Evolutionary conservation across 1,284 basidiomycete species (phyloP), one percentile per base, ranked within the genome.

Genomic region (Tremellales sp.): DNA sequence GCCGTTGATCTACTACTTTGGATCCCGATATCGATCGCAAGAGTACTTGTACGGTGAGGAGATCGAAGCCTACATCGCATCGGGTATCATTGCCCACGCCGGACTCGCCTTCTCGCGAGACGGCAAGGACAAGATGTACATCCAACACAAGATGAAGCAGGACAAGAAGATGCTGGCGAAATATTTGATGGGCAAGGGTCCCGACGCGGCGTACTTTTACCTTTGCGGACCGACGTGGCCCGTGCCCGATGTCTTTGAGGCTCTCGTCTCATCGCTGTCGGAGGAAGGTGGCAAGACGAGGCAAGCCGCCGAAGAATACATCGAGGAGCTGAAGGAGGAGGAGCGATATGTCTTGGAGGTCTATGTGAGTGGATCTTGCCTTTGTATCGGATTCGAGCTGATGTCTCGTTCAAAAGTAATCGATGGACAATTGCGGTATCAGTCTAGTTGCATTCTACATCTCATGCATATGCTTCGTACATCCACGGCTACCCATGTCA

Each of bases 181-280:
- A 57, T 82, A 88, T 79, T 75, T 97, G 47, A 55, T 62, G 25
- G 68, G 71, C 5, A 53, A 65, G 16, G 70, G 68, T 16, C 61
- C 70, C 24, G 63, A 74, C 28, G 74, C 82, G 26, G 91, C 87
- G 19, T 88, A 86, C 63, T 98, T 98, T 75, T 97, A 94, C 73
- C 79, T 99, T 42, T 97, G 95, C 72, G 95, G 95, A 29, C 93
- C 93, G 31, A 97, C 93, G 22, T 97, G 93, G 93, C 94, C 94
- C 22, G 93, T 97, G 14, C 92, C 94, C 5, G 95, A 98, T 65
- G 89, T 98, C 13, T 94, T 87, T 65, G 87, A 94, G 72, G 88
- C 93, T 1, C 78, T 99, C 40, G 84, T 93, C 16, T 81, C 81
- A 28, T 84, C 88, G 2, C 76, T 97, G 53, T 79, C 80, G 31